Base-by-base conservation (phyloP, 495 filamentous ascomycete species). In the Tuber umbilicatum region DNA sequence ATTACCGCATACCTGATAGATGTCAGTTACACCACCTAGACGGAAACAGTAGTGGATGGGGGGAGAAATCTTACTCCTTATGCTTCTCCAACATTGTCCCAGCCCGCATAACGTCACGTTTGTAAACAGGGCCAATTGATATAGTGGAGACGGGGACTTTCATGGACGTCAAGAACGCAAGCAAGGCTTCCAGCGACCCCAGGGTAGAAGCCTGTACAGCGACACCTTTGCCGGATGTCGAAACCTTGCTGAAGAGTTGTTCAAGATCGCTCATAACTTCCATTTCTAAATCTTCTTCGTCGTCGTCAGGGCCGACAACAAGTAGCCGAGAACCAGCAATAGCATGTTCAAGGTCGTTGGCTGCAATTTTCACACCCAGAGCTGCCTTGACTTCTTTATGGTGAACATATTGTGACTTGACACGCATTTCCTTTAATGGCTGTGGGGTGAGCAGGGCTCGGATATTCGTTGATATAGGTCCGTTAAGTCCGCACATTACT, bases 301-400 rank as follows among this genome's bases (percentile, higher is more conserved):
- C 94, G 76, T 99, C 96, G 74, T 96, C 93, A 27, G 93, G 91
- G 68, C 95, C 96, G 78, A 97, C 93, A 37, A 98, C 93, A 70
- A 98, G 88, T 72, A 99, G 86, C 73, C 96, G 90, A 45, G 96
- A 99, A 80, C 96, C 96, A 73, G 96, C 96, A 84, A 99, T 99
- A 77, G 96, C 96, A 71, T 92, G 89, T 83, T 99, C 96, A 31
- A 99, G 91, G 75, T 94, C 93, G 78, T 97, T 96, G 69, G 96
- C 96, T 71, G 93, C 92, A 80, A 99, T 97, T 87, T 99, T 99
- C 80, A 99, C 94, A 90, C 96, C 96, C 79, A 98, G 87, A 2
- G 96, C 93, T 17, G 96, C 96, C 87, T 98, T 99, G 83, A 97
- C 94, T 84, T 97, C 93, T 86, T 98, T 97, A 86, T 99, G 97